Conservation (phyloP, 768 basidiomycete species). For the Termitomyces heimii region DNA sequence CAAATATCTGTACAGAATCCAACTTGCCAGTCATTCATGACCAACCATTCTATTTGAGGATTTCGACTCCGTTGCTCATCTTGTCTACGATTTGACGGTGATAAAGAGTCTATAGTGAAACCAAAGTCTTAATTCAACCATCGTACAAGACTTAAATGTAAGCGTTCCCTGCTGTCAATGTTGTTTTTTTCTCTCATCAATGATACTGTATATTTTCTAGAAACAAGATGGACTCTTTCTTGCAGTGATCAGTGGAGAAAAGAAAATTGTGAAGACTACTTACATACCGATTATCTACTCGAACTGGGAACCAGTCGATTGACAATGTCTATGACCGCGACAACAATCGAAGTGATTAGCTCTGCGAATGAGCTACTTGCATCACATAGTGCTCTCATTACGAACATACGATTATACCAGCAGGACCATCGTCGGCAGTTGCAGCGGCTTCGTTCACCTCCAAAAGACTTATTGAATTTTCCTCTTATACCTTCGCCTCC, state of each 20-base stretch:
- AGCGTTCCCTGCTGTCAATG: not conserved
- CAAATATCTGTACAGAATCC: not conserved
- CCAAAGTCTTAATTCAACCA: not conserved
- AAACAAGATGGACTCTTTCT: not conserved
- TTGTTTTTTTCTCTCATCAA: not conserved
- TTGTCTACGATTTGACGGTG: not conserved
- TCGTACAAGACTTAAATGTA: not conserved
- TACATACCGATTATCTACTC: not conserved
- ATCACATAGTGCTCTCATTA: constrained; percentile 52
- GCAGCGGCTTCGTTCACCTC: constrained; percentile 47
- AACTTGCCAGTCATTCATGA: no score
- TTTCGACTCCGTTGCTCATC: no score
- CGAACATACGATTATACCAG: constrained; percentile 51
- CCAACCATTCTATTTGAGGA: no score
- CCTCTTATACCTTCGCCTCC: constrained; percentile 56
- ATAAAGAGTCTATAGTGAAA: no score
- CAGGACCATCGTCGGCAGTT: constrained; percentile 51
- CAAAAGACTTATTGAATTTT: constrained; percentile 46
- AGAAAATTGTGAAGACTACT: not conserved
- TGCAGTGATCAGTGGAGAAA: not conserved
- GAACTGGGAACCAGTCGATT: not conserved
- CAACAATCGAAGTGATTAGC: constrained; percentile 46
- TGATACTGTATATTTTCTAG: not conserved
- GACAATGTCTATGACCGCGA: constrained; percentile 4
- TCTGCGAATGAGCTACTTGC: constrained; percentile 64